Conservation (phyloP, 257 asterid genomes). For the Penstemon eatonii region DNA sequence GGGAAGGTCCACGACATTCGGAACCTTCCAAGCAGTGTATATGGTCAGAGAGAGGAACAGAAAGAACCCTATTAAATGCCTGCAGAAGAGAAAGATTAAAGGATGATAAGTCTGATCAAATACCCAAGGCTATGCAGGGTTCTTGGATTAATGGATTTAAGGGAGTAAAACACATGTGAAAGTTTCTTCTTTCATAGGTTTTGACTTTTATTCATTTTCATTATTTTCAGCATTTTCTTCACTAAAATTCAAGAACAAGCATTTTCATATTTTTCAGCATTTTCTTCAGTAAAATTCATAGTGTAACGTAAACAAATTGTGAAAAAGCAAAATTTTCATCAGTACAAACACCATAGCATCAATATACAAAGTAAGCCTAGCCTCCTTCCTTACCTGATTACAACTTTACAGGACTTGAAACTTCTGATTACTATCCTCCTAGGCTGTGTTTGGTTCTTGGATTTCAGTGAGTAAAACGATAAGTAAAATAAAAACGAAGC, state of each 20-base stretch:
- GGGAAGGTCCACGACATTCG: slow-evolving; percentile 68
- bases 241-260: no score
- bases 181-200: neutral
- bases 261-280: no score
- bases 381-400: neutral
- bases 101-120: slow-evolving; percentile 3
- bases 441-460: no score
- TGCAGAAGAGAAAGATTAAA: slow-evolving; percentile 40
- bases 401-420: neutral
- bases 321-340: slow-evolving; percentile 13
- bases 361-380: slow-evolving; percentile 12
- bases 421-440: neutral
- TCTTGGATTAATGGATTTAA: no score
- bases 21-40: slow-evolving; percentile 83
- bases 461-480: no score
- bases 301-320: neutral
- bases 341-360: slow-evolving; percentile 18
- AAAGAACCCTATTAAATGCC: slow-evolving; percentile 99
- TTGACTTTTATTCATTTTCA: no score
- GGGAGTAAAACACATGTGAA: neutral
- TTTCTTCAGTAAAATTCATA: no score
- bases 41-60: slow-evolving; percentile 84
- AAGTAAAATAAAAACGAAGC: no score
- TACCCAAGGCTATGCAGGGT: neutral
- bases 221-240: no score